Base-by-base conservation (phyloP, 2,329 filamentous ascomycete genomes). In the Cryphonectria radicalis region DNA sequence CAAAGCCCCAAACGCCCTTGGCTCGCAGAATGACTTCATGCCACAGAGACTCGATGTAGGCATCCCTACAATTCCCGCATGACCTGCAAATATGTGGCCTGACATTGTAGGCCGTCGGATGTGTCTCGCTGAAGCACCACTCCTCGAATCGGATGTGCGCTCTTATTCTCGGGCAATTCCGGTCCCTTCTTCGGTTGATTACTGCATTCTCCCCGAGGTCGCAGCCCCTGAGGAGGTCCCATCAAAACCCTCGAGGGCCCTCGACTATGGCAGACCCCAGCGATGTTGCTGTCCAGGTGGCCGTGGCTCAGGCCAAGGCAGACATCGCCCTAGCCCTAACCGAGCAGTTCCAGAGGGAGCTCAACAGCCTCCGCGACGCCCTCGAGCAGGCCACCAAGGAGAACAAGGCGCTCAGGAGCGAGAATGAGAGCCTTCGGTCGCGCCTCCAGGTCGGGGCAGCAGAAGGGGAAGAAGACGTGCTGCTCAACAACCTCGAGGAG, bases 361-460 rank as follows among this genome's bases (percentile, higher is more conserved):
- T 72, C 68, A 72, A 70, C 35, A 66, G 35, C 68, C 68, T 72
- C 19, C 71, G 71, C 43, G 64, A 72, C 42, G 71, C 71, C 19
- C 68, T 72, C 13, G 71, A 70, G n/a, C 53, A 43, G 53, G 60
- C 71, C 32, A 66, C 43, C 62, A 65, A 70, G 64, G 64, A 70
- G 13, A 70, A 62, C 35, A 62, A 43, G 22, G 53, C 63, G 35
- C 71, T 72, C 50, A 72, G 65, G 65, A 62, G 59, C 14, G 68
- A 72, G 43, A 72, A 72, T 22, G 65, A 65, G 59, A 70, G 53
- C 50, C 71, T 72, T 11, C 70, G 70, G 46, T 25, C 53, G 8
- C 68, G 68, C 2, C 68, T 72, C 35, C 57, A 57, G 59, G 62
- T 66, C 3, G 65, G 64, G 6, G 62, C 55, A 35, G 65, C 63